Conservation (phyloP, 1,139 yeast genomes). For the Sugiyamaella japonica region DNA sequence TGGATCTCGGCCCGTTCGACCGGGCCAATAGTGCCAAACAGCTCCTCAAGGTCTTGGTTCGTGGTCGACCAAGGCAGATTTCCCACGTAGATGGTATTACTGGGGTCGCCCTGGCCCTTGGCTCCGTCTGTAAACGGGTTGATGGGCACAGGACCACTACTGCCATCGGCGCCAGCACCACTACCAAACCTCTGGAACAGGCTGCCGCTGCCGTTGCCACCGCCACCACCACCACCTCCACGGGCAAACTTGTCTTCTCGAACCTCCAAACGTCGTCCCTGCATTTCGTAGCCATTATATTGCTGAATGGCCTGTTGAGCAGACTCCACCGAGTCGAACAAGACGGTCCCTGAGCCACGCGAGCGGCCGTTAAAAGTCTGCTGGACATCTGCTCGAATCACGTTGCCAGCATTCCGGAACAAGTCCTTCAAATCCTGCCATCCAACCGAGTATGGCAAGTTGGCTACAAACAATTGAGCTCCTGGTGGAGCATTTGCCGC, state of each 20-base stretch:
- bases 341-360: slow-evolving; percentile 86
- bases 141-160: not conserved
- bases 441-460: slow-evolving; percentile 73
- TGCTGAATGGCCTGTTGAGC: slow-evolving; percentile 88
- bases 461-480: slow-evolving; percentile 76
- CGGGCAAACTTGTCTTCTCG: slow-evolving; percentile 46
- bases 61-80: slow-evolving; percentile 90
- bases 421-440: slow-evolving; percentile 88
- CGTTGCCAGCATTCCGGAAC: slow-evolving; percentile 74
- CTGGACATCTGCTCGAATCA: slow-evolving; percentile 78
- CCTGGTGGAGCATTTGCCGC: slow-evolving; percentile 25
- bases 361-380: slow-evolving; percentile 72
- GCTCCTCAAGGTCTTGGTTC: slow-evolving; percentile 77
- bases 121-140: slow-evolving; percentile 59
- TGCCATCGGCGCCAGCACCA: too few species aligned
- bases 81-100: slow-evolving; percentile 64
- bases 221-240: slow-evolving; percentile 57
- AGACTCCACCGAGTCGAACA: slow-evolving; percentile 80
- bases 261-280: slow-evolving; percentile 86
- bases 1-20: slow-evolving; percentile 79
- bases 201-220: slow-evolving; percentile 54
- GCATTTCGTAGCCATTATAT: slow-evolving; percentile 90
- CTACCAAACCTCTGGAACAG: slow-evolving; percentile 11
- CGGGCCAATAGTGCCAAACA: slow-evolving; percentile 82
- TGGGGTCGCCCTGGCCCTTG: slow-evolving; percentile 61